These are phyloP conservation scores for Oldenlandia corymbosa DNA, from an alignment of 257 asterid genomes.

Conservation along the genomic window DNA sequence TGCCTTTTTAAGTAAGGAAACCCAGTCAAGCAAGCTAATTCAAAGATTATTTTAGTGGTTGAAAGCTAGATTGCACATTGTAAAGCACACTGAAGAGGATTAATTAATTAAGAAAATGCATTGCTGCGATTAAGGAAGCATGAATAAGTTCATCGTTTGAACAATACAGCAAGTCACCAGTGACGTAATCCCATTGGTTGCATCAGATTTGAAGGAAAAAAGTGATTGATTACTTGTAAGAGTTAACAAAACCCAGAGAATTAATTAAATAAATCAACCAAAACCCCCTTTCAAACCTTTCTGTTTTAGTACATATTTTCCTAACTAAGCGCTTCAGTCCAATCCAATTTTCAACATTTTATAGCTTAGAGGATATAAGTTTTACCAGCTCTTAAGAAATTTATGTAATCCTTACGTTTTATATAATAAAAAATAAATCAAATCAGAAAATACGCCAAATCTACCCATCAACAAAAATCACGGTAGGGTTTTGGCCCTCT, in stretches of 20 bases:
- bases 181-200: constrained; percentile 4
- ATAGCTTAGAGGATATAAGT: background rate
- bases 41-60: too few relatives aligned
- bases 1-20: too few relatives aligned
- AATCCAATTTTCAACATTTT: background rate
- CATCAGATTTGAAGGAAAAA: background rate
- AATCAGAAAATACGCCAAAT: too few relatives aligned
- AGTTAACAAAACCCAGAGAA: background rate
- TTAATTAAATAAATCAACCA: background rate
- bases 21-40: too few relatives aligned
- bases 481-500: too few relatives aligned
- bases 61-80: too few relatives aligned
- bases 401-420: too few relatives aligned
- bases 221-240: background rate
- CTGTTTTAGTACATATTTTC: background rate
- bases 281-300: too few relatives aligned
- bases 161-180: background rate
- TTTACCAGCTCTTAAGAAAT: background rate
- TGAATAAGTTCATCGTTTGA: background rate
- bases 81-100: too few relatives aligned
- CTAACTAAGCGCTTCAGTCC: background rate
- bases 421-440: too few relatives aligned
- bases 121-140: background rate
- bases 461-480: too few relatives aligned
- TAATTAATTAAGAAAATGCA: too few relatives aligned